Evolutionary conservation across 345 rosid species (phyloP).

Genomic region (Pistacia vera): DNA sequence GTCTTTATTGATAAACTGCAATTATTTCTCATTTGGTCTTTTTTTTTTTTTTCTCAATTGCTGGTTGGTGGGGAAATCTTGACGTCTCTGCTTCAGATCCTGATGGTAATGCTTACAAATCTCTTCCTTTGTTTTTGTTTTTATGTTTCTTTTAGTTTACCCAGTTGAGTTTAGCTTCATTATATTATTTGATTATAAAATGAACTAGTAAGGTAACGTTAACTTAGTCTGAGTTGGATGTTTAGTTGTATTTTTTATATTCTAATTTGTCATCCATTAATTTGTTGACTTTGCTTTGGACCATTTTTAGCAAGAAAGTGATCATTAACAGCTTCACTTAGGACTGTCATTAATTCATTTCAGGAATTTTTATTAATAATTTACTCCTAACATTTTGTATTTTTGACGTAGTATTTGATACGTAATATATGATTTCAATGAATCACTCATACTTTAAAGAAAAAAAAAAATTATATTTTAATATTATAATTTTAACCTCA

Average conservation of each 20-base stretch:
- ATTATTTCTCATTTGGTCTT: too few species aligned
- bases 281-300: too few species aligned
- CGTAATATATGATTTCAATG: too few species aligned
- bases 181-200: neutral
- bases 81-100: slow-evolving; percentile 69
- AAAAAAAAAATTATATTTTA: too few species aligned
- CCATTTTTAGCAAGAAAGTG: too few species aligned
- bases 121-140: neutral
- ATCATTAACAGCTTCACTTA: too few species aligned
- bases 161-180: neutral
- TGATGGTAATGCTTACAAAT: slow-evolving; percentile 52
- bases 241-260: neutral
- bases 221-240: too few species aligned
- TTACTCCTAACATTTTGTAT: too few species aligned
- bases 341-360: neutral
- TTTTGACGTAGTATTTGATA: too few species aligned
- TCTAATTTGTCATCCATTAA: neutral
- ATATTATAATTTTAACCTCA: too few species aligned
- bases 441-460: too few species aligned
- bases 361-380: neutral
- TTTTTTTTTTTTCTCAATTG: slow-evolving; percentile 8
- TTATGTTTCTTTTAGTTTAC: neutral
- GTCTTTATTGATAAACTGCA: neutral
- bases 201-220: neutral
- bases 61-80: slow-evolving; percentile 24